phyloP scores from a whole-genome alignment of 495 filamentous ascomycete species.

The Lasiosphaeria ovina region DNA sequence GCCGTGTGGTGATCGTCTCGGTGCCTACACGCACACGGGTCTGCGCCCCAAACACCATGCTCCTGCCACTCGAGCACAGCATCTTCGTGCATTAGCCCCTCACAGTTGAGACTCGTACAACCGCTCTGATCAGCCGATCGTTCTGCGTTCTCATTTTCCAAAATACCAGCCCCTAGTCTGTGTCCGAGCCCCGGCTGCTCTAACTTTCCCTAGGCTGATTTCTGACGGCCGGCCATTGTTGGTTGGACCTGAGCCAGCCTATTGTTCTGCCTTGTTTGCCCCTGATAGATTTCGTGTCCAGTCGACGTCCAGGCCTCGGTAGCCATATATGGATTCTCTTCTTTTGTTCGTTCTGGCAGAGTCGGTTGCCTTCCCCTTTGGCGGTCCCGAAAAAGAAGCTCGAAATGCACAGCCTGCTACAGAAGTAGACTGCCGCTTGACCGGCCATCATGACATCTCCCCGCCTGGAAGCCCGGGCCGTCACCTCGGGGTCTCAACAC shows the following conservation, averaged over 20 bases:
- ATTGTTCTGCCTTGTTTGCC: not conserved
- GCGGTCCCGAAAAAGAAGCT: not conserved
- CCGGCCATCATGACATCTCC: conserved; percentile 1
- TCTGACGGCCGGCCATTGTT: too few species aligned
- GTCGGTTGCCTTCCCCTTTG: not conserved
- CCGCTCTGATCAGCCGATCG: too few species aligned
- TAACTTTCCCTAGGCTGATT: too few species aligned
- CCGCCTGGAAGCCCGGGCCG: conserved; percentile 6
- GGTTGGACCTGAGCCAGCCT: not conserved
- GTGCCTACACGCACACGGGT: not conserved
- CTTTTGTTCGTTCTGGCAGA: not conserved
- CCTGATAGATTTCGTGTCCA: not conserved
- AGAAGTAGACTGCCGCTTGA: not conserved
- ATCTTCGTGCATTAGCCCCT: too few species aligned
- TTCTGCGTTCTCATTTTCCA: too few species aligned
- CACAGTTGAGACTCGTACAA: too few species aligned
- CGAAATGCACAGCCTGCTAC: not conserved
- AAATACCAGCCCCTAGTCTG: too few species aligned
- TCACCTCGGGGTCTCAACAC: conserved; percentile 8
- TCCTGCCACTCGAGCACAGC: not conserved
- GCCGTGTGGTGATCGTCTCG: not conserved
- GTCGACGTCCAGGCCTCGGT: not conserved
- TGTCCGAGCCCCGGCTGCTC: too few species aligned
- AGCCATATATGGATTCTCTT: not conserved
- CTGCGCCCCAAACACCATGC: conserved; percentile 1